phyloP scores from a whole-genome alignment of 2,329 filamentous ascomycete species.

The Aspergillus niger region DNA sequence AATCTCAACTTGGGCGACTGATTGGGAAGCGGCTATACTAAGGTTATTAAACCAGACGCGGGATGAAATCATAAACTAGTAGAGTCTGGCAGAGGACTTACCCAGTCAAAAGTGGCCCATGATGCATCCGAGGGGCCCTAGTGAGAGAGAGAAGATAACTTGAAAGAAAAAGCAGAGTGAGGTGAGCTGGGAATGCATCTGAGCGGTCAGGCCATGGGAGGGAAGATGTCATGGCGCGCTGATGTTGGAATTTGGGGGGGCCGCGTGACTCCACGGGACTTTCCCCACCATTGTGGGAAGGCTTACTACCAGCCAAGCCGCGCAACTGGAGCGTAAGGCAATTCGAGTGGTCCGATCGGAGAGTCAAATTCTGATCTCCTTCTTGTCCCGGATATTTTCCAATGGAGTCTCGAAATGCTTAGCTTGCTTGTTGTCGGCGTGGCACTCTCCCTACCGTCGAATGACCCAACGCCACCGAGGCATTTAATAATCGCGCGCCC shows the following conservation, averaged over 20 bases:
- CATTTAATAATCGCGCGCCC: background rate
- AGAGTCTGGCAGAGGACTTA: background rate
- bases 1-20: background rate
- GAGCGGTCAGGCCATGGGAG: slow-evolving; percentile 1
- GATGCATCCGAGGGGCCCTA: background rate
- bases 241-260: background rate
- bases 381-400: background rate
- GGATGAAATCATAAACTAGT: background rate
- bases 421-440: background rate
- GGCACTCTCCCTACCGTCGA: background rate
- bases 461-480: background rate
- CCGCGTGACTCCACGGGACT: background rate
- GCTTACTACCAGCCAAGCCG: background rate
- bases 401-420: background rate
- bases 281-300: background rate
- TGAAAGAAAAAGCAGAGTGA: background rate
- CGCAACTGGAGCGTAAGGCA: background rate
- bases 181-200: background rate
- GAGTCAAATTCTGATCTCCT: background rate
- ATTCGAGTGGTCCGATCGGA: background rate
- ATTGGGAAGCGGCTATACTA: slow-evolving; percentile 1
- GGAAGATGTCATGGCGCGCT: slow-evolving; percentile 2
- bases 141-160: background rate
- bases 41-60: background rate
- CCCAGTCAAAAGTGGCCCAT: background rate